Percentiles rank a stretch among this genome's conserved stretches.
phyloP scores from a whole-genome alignment of 176 grass and related monocot species.

The Bolboschoenus planiculmis region DNA sequence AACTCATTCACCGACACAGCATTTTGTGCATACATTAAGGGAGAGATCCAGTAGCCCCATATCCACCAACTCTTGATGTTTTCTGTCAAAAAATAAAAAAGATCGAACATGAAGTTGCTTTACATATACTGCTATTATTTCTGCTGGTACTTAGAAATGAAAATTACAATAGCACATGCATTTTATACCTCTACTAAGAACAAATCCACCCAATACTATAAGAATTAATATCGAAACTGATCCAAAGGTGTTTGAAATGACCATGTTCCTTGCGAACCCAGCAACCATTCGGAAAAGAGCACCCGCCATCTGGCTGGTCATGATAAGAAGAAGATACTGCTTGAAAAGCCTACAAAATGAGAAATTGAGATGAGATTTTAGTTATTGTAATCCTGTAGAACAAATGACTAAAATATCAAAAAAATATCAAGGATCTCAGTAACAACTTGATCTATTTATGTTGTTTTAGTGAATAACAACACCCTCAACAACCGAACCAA shows the following conservation, averaged over 20 bases:
- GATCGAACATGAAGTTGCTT: not conserved
- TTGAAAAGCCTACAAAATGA: slow-evolving; percentile 57
- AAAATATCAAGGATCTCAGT: not conserved
- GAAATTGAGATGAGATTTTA: not conserved
- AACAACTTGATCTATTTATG: not conserved
- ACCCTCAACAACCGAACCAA: not conserved
- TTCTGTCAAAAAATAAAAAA: slow-evolving; percentile 30
- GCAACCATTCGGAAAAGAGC: slow-evolving; percentile 58
- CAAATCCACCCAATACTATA: slow-evolving; percentile 66
- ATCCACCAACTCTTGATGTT: slow-evolving; percentile 97
- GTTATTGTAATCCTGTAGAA: not conserved
- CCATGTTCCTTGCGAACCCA: slow-evolving; percentile 50
- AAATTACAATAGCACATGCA: not conserved
- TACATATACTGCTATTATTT: not conserved
- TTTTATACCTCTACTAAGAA: slow-evolving; percentile 56
- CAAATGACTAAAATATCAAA: not conserved
- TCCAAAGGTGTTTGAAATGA: slow-evolving; percentile 65
- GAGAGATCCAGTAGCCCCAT: slow-evolving; percentile 99
- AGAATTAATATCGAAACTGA: slow-evolving; percentile 51
- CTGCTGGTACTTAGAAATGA: not conserved
- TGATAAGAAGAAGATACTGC: slow-evolving; percentile 69
- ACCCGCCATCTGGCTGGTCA: slow-evolving; percentile 59
- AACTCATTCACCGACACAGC: slow-evolving; percentile 70
- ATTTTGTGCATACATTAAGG: slow-evolving; percentile 91
- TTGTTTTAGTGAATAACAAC: not conserved